Evolutionary conservation across 306 rosid species (phyloP), one percentile per base, ranked within the genome.

Genomic region (Rosa chinensis): DNA sequence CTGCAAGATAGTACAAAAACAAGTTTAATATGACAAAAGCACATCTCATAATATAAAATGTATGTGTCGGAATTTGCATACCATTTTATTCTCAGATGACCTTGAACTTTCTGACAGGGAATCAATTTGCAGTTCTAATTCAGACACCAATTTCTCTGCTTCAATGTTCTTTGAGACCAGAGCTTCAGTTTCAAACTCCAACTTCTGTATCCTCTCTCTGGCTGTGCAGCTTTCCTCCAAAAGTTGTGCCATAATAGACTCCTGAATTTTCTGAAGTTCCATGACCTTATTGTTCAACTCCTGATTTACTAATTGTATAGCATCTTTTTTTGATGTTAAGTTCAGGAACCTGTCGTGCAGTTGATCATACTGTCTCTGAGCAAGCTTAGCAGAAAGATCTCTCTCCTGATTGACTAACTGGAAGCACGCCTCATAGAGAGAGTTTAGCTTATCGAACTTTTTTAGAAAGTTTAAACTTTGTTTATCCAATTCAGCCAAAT

Each of bases 61-160:
- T 66, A 58, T 63, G 4, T 74, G 70, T 82, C 17, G 62, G 82
- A 82, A 79, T 9, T 28, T 72, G 80, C 87, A 79, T 74, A 93
- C 99, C 92, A 81, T 84, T 88, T 89, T 86, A 66, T 78, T 83
- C 81, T 95, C 98, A 44, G 89, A 91, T 73, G 89, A 85, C 83
- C 85, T 88, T 81, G 83, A 86, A 73, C 83, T 85, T 83, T 91
- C 89, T 77, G 89, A 85, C 81, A 91, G 78, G 75, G 56, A 20
- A 69, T 63, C 83, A 74, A 84, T 81, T 87, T 84, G 88, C 81
- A 83, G 86, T 89, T 91, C 92, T 85, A 92, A 86, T 83, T 84
- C 80, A 73, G 89, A 90, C 77, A 92, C 87, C 66, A 87, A 81
- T 64, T 72, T 59, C 77, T 92, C 94, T 81, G 96, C 80, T 80